phyloP scores from a whole-genome alignment of 176 grass and related monocot species.

The Musa troglodytarum region DNA sequence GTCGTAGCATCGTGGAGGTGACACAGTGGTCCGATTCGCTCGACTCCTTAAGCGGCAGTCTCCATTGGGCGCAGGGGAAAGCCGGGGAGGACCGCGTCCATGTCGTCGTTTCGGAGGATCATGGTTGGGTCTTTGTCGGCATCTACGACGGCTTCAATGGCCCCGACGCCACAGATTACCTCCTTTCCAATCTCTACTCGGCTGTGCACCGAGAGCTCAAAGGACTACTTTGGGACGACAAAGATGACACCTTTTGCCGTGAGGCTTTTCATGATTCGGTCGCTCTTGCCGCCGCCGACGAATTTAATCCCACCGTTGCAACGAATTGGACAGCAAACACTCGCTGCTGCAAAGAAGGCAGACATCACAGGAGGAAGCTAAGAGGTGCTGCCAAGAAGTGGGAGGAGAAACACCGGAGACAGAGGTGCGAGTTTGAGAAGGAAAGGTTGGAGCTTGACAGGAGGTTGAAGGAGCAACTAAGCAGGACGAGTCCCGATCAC shows the following conservation, averaged over 20 bases:
- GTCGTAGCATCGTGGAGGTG: background rate
- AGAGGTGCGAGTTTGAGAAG: background rate
- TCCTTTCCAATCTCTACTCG: conserved; percentile 13
- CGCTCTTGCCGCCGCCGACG: background rate
- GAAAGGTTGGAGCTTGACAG: background rate
- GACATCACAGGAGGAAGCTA: too few relatives aligned
- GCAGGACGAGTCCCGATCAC: background rate
- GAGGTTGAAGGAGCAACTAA: background rate
- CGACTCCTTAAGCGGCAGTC: background rate
- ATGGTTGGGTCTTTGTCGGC: conserved; percentile 8
- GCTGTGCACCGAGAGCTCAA: conserved; percentile 5
- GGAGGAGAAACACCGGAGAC: background rate
- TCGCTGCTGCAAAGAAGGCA: too few relatives aligned
- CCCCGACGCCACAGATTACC: conserved; percentile 16
- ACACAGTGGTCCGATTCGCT: background rate
- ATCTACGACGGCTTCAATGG: conserved; percentile 19
- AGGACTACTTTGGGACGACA: conserved; percentile 3
- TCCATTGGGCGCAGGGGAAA: conserved; percentile 13
- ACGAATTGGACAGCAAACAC: too few relatives aligned
- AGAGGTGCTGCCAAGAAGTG: background rate
- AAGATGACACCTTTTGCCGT: background rate
- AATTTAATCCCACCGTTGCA: too few relatives aligned
- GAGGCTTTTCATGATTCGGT: background rate
- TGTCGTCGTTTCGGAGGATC: conserved; percentile 12
- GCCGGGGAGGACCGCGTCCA: conserved; percentile 10